Base-by-base conservation (phyloP, 1,139 yeast species). In the Saccharomyces hybrid region DNA sequence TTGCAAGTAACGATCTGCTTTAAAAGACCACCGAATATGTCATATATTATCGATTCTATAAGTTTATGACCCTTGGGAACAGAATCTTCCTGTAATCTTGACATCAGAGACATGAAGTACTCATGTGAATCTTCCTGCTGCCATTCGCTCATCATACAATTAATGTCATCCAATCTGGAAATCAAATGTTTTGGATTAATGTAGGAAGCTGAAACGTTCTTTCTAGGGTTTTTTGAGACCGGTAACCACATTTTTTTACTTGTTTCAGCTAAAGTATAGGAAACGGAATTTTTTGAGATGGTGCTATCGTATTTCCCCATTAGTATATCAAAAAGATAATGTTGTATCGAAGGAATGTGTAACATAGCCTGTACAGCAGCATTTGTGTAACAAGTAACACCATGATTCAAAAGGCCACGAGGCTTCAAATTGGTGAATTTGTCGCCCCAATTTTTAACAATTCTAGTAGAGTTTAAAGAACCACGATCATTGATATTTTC, bases 71-170 rank as follows among this genome's bases (percentile, higher is more conserved):
- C 97, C 67, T 83, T 86, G 32, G 97, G 97, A 1, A 95, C 90
- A 6, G 89, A 80, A 68, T 91, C 97, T 69, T 91, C 97, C 71
- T 91, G 98, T 55, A 91, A 73, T 54, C 97, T 75, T 8, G 95
- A 84, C 78, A 91, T 78, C 58, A 91, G 75, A 16, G 96, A 87
- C 97, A 91, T 90, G 69, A 84, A 88, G 71, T 91, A 93, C 71
- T 93, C 99, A 70, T 93, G 99, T 0, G 97, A 87, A 70, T 93
- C 99, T 71, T 93, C 98, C 70, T 93, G 99, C 70, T 89, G 91
- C 96, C 96, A 90, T 68, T 85, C 93, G 46, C 91, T 84, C 96
- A 91, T 89, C 95, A 88, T 86, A 68, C 96, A 89, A 70, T 91
- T 91, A 64, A 91, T 89, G 63, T 89, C 96, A 52, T 81, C 88